phyloP scores from a whole-genome alignment of 2,329 filamentous ascomycete species.

The Blastomyces parvus region DNA sequence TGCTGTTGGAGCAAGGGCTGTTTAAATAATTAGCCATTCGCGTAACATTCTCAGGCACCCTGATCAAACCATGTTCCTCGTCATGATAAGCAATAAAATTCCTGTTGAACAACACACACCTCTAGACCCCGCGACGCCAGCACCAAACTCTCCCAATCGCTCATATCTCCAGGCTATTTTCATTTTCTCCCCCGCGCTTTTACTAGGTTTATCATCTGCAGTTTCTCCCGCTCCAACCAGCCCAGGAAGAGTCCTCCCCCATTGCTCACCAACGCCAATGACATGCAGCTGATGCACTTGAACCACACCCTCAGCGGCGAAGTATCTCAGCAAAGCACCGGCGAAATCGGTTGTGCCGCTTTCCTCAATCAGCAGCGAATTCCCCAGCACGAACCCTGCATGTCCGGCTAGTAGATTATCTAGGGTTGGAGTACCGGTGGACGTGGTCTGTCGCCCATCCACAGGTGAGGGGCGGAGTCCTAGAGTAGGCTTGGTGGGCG shows the following conservation, averaged over 20 bases:
- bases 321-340: constrained; percentile 73
- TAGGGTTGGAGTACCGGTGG: constrained; percentile 78
- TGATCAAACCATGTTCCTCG: background rate
- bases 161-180: constrained; percentile 99
- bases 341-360: constrained; percentile 90
- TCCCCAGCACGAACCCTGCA: constrained; percentile 72
- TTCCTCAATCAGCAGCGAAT: constrained; percentile 72
- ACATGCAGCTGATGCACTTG: constrained; percentile 86
- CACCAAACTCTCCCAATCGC: constrained; percentile 61
- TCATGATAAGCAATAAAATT: background rate
- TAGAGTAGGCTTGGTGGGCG: constrained; percentile 26
- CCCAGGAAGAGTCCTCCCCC: constrained; percentile 76
- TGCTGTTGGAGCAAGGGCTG: constrained; percentile 23
- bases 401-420: constrained; percentile 81
- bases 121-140: constrained; percentile 46
- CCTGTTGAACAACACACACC: constrained; percentile 39
- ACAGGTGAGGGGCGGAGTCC: constrained; percentile 75
- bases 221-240: constrained; percentile 45
- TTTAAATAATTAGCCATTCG: constrained; percentile 15
- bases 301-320: constrained; percentile 82
- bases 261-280: constrained; percentile 66
- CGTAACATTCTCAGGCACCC: background rate
- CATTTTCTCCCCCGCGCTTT: constrained; percentile 63
- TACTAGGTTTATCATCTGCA: constrained; percentile 35
- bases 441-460: constrained; percentile 79